These are phyloP conservation scores for Mariannaea elegans DNA, from an alignment of 2,329 filamentous ascomycete species.

Conservation along the genomic window DNA sequence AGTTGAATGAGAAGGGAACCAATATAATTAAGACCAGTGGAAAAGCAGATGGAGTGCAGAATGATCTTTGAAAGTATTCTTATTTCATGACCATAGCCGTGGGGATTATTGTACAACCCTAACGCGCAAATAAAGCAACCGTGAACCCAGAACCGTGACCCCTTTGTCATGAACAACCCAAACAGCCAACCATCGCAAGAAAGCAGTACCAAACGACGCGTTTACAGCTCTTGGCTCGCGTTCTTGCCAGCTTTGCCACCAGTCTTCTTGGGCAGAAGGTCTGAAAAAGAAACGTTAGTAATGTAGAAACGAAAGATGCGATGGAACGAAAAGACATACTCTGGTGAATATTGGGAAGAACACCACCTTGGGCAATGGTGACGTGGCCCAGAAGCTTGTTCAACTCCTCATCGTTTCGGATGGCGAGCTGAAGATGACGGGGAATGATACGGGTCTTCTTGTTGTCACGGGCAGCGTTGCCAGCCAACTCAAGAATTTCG, in stretches of 20 bases:
- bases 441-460: constrained; percentile 99
- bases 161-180: constrained; percentile 83
- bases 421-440: constrained; percentile 97
- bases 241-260: constrained; percentile 87
- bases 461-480: constrained; percentile 98
- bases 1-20: too few relatives aligned
- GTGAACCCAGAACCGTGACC: constrained; percentile 81
- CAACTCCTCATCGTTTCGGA: constrained; percentile 99
- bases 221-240: constrained; percentile 93
- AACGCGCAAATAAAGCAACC: constrained; percentile 65
- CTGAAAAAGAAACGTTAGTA: constrained; percentile 61
- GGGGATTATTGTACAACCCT: constrained; percentile 79
- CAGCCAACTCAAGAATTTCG: constrained; percentile 98
- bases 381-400: constrained; percentile 98
- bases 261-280: constrained; percentile 99
- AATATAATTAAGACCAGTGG: too few relatives aligned
- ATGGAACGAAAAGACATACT: constrained; percentile 68
- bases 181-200: constrained; percentile 68
- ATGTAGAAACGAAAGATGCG: neutral
- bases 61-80: constrained; percentile 59
- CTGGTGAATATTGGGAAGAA: constrained; percentile 96
- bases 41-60: too few relatives aligned
- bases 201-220: constrained; percentile 57
- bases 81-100: constrained; percentile 72
- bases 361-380: constrained; percentile 97